Evolutionary conservation across 78 protist genomes (phyloP).

Genomic region (Dictyostelium firmibasis): DNA sequence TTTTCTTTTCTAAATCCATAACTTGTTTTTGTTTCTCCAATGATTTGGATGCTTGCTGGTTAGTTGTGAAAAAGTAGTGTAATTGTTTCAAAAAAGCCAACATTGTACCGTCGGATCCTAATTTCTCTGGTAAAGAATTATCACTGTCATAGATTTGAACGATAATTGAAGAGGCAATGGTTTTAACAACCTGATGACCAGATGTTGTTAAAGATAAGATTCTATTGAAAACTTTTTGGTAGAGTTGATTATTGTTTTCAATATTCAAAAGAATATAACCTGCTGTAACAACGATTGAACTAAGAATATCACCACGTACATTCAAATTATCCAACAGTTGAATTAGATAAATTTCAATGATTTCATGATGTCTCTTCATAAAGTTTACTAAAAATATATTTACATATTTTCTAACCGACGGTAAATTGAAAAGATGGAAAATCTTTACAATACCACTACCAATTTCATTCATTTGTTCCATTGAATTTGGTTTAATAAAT

Average conservation of each 20-base stretch:
- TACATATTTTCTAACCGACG: constrained; percentile 53
- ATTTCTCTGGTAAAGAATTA: not conserved
- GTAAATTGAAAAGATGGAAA: constrained; percentile 38
- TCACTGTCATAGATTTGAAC: not conserved
- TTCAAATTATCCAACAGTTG: constrained; percentile 29
- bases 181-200: constrained; percentile 37
- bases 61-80: constrained; percentile 25
- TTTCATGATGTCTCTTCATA: not conserved
- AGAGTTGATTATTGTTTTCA: not conserved
- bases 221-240: constrained; percentile 6
- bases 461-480: not conserved
- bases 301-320: constrained; percentile 66
- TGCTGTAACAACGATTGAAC: constrained; percentile 13
- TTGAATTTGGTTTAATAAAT: not conserved
- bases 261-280: constrained; percentile 24
- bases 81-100: constrained; percentile 18
- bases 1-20: not conserved
- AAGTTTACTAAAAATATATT: constrained; percentile 51
- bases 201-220: constrained; percentile 22
- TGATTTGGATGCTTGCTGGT: constrained; percentile 29
- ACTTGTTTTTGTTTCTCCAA: constrained; percentile 19
- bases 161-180: constrained; percentile 4
- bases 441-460: not conserved
- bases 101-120: not conserved
- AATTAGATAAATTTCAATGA: constrained; percentile 14